phyloP scores from a whole-genome alignment of 768 basidiomycete genomes.

The Agaricus sinodeliciosus region DNA sequence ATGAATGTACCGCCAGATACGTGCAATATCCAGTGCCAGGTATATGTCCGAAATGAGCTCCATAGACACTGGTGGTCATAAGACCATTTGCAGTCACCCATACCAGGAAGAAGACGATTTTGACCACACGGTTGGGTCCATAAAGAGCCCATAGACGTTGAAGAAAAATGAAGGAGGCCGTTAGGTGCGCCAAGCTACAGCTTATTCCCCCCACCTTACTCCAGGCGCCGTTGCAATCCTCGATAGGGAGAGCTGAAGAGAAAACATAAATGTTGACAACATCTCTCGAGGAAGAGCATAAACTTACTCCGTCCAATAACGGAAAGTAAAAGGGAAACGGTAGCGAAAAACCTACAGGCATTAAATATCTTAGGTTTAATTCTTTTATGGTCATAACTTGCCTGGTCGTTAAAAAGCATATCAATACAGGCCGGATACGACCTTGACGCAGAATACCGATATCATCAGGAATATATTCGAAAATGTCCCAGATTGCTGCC shows the following conservation, averaged over 20 bases:
- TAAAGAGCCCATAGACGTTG: not conserved
- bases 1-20: not conserved
- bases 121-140: not conserved
- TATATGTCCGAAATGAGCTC: not conserved
- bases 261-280: not conserved
- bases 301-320: not conserved
- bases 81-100: not conserved
- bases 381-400: not conserved
- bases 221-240: not conserved
- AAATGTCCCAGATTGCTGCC: not conserved
- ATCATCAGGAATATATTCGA: not conserved
- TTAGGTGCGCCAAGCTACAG: not conserved
- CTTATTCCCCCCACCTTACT: not conserved
- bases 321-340: not conserved
- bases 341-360: not conserved
- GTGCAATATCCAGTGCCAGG: not conserved
- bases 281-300: not conserved
- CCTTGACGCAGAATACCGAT: not conserved
- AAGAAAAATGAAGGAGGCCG: not conserved
- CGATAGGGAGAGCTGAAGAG: not conserved
- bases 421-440: not conserved
- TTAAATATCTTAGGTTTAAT: no score
- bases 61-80: not conserved
- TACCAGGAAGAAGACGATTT: not conserved
- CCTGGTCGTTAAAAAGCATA: not conserved